Evolutionary conservation across 306 rosid species (phyloP).

Genomic region (Cicer yamashitae): DNA sequence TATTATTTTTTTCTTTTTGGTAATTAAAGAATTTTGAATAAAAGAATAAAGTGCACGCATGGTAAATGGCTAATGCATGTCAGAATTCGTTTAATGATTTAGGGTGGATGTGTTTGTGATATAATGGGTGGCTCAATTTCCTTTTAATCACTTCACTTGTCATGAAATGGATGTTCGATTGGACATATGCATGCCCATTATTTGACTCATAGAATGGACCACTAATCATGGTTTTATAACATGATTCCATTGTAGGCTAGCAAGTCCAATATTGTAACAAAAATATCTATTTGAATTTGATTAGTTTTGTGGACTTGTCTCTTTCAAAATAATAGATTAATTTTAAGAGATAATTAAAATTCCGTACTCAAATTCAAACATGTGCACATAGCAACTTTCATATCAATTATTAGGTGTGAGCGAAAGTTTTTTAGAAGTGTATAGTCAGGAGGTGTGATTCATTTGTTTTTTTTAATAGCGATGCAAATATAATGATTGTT

Average conservation of each 20-base stretch:
- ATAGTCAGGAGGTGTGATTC: too few species aligned
- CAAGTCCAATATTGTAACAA: not conserved
- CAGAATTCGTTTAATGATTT: conserved; percentile 33
- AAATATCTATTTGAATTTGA: too few species aligned
- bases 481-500: too few species aligned
- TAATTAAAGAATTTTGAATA: conserved; percentile 10
- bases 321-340: not conserved
- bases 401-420: too few species aligned
- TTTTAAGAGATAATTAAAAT: too few species aligned
- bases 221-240: conserved; percentile 38
- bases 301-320: not conserved
- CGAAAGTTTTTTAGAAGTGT: too few species aligned
- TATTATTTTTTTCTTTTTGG: not conserved
- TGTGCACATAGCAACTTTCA: too few species aligned
- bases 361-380: too few species aligned
- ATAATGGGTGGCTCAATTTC: conserved; percentile 41
- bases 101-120: conserved; percentile 12
- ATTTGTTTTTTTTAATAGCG: too few species aligned
- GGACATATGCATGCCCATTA: conserved; percentile 39
- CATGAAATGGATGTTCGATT: conserved; percentile 42
- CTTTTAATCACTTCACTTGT: conserved; percentile 24
- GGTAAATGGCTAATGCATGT: not conserved
- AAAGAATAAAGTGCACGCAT: conserved; percentile 3
- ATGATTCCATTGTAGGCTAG: conserved; percentile 33
- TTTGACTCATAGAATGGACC: conserved; percentile 39